phyloP scores from a whole-genome alignment of 441 rosid species.

The Populus trichocarpa region DNA sequence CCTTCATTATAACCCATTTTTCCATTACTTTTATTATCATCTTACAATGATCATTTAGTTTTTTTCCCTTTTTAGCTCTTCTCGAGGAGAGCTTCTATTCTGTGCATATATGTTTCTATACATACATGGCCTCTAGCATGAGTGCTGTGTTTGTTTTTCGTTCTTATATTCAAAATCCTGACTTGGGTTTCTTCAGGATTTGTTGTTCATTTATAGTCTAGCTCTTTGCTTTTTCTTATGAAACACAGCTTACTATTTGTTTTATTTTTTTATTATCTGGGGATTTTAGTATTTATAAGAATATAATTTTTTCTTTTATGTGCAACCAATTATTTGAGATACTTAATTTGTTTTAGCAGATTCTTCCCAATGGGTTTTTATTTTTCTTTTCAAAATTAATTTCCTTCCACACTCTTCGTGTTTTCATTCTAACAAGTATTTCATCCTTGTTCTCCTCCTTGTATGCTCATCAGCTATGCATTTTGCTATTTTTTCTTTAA shows the following conservation, averaged over 20 bases:
- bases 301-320: not conserved
- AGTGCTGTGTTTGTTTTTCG: not conserved
- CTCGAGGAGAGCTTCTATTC: not conserved
- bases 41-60: not conserved
- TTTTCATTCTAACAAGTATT: not conserved
- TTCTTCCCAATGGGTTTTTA: not conserved
- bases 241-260: not conserved
- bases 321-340: not conserved
- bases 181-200: not conserved
- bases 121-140: not conserved
- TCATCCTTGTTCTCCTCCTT: not conserved
- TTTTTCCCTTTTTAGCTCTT: not conserved
- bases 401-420: not conserved
- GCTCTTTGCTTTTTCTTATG: not conserved
- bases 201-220: not conserved
- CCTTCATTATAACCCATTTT: not conserved
- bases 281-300: not conserved
- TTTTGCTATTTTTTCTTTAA: not conserved
- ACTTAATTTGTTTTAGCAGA: not conserved
- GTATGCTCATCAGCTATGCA: not conserved
- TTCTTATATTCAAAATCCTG: not conserved
- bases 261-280: no score
- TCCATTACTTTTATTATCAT: not conserved
- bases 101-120: not conserved
- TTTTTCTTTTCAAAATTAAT: not conserved